Percentiles rank a stretch among this genome's conserved stretches.
Conservation (phyloP, 805 yeast species). For the Zygotorulaspora danielsina region DNA sequence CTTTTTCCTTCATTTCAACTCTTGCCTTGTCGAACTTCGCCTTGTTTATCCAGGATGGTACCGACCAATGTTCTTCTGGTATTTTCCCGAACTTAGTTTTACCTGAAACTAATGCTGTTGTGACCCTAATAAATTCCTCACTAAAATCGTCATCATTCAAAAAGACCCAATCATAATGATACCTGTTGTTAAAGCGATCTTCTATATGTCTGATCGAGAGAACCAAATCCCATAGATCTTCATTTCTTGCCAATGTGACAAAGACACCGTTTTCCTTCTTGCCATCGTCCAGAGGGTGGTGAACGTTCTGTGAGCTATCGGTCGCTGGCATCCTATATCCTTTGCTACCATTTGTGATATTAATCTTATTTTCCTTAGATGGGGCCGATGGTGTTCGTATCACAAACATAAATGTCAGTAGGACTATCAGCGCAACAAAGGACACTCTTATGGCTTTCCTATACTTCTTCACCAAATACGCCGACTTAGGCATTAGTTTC, state of each 20-base stretch:
- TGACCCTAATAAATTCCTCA: constrained; percentile 48
- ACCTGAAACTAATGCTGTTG: constrained; percentile 55
- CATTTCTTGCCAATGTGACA: constrained; percentile 65
- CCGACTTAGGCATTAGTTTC: constrained; percentile 33
- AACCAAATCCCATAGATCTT: constrained; percentile 53
- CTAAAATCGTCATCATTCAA: constrained; percentile 65
- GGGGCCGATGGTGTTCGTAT: constrained; percentile 8
- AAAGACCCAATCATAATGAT: constrained; percentile 75
- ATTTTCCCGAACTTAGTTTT: constrained; percentile 58
- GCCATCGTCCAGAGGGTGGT: constrained; percentile 34
- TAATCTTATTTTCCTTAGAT: constrained; percentile 1
- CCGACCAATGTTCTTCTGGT: constrained; percentile 61
- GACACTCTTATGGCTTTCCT: constrained; percentile 26
- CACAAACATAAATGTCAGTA: constrained; percentile 20
- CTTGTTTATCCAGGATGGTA: constrained; percentile 62
- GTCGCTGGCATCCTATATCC: constrained; percentile 29
- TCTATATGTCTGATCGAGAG: constrained; percentile 60
- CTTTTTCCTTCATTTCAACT: constrained; percentile 40
- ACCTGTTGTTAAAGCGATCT: constrained; percentile 58
- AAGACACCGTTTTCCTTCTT: constrained; percentile 57
- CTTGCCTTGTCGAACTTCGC: constrained; percentile 46
- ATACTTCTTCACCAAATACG: constrained; percentile 29
- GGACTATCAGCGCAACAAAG: constrained; percentile 23
- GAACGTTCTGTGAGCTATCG: constrained; percentile 30
- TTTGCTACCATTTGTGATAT: background rate